Evolutionary conservation across 164 flowering plant species (phyloP).

Genomic region (Cinnamomum chago): DNA sequence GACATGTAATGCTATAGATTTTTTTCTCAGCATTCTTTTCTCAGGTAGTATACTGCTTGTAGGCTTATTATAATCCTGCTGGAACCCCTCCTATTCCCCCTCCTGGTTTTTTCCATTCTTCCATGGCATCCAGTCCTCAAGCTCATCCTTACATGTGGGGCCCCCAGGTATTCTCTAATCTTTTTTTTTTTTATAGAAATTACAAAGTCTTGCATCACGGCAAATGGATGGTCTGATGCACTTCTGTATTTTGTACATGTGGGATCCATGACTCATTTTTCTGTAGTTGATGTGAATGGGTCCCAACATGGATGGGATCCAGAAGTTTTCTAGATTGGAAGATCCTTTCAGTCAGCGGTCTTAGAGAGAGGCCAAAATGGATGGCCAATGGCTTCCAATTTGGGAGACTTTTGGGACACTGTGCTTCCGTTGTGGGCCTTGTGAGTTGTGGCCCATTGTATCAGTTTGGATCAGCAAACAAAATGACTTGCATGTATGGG

Average conservation of each 20-base stretch:
- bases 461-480: background rate
- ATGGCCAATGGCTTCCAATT: background rate
- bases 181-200: background rate
- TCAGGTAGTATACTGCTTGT: conserved; percentile 1
- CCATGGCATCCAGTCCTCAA: conserved; percentile 29
- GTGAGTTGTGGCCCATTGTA: background rate
- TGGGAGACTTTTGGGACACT: background rate
- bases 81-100: conserved; percentile 34
- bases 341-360: background rate
- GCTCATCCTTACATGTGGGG: conserved; percentile 37
- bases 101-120: conserved; percentile 25
- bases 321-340: background rate
- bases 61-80: conserved; percentile 35
- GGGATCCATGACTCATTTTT: background rate
- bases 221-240: background rate
- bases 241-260: background rate
- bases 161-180: conserved; percentile 19
- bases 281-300: background rate
- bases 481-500: background rate
- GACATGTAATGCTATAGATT: background rate
- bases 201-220: background rate
- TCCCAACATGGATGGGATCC: background rate
- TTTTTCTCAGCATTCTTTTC: background rate
- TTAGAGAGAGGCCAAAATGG: background rate
- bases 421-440: background rate